These are phyloP conservation scores for Picochlorum sp. DNA, from an alignment of 139 green algal genomes.

Conservation along the genomic window DNA sequence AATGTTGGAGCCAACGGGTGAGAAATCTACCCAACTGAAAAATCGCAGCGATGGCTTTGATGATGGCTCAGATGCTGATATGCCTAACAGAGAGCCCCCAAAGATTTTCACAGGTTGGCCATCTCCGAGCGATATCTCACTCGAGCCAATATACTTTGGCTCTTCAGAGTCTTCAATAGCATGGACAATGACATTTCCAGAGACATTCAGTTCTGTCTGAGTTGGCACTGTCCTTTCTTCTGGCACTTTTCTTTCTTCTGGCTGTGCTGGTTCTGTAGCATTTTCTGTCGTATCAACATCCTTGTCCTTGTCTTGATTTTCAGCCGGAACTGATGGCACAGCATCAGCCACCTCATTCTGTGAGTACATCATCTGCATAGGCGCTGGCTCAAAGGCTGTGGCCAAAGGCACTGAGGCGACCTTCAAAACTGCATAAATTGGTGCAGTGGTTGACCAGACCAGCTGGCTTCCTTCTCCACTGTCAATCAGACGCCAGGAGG, in stretches of 20 bases:
- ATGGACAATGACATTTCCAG: conserved; percentile 11
- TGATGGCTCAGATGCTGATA: conserved; percentile 16
- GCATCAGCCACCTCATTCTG: no score
- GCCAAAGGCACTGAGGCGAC: conserved; percentile 14
- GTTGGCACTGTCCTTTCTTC: conserved; percentile 1
- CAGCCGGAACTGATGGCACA: no score
- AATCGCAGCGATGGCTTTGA: conserved; percentile 21
- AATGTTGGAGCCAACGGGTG: conserved; percentile 17
- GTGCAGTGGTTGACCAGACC: conserved; percentile 18
- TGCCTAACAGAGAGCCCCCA: conserved; percentile 27
- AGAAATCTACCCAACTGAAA: conserved; percentile 27
- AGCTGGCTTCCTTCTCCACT: conserved; percentile 20
- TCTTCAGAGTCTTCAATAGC: conserved; percentile 23
- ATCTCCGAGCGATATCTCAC: conserved; percentile 17
- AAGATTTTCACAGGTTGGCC: conserved; percentile 24
- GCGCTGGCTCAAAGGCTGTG: background rate
- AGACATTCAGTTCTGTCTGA: conserved; percentile 1
- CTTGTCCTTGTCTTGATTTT: background rate
- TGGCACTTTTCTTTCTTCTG: conserved; percentile 1
- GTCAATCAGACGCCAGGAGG: conserved; percentile 24
- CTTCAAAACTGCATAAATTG: conserved; percentile 25
- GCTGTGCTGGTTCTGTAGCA: conserved; percentile 13
- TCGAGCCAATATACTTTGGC: conserved; percentile 15
- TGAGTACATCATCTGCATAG: no score
- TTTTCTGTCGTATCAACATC: background rate